Conservation (phyloP, 441 rosid species). For the Erodium chrysanthum region DNA sequence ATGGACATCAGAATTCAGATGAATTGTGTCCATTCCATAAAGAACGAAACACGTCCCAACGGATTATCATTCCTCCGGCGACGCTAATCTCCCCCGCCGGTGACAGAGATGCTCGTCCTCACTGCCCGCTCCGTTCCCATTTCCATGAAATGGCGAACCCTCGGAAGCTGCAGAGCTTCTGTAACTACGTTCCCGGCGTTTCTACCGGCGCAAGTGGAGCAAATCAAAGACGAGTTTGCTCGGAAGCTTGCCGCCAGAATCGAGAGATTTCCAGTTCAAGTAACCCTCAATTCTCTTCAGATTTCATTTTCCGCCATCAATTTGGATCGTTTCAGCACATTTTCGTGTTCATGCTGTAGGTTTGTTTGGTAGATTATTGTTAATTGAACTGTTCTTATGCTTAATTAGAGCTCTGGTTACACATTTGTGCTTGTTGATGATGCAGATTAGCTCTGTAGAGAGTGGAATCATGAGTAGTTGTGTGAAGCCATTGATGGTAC, state of each 20-base stretch:
- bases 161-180: slow-evolving; percentile 3
- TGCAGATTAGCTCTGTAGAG: slow-evolving; percentile 34
- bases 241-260: slow-evolving; percentile 59
- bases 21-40: slow-evolving; percentile 4
- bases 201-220: slow-evolving; percentile 59
- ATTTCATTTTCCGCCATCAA: no score
- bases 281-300: slow-evolving; percentile 13
- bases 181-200: slow-evolving; percentile 43
- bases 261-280: slow-evolving; percentile 64
- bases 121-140: neutral
- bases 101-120: neutral
- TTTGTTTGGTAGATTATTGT: neutral
- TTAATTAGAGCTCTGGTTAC: neutral
- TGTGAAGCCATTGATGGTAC: slow-evolving; percentile 33
- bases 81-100: neutral
- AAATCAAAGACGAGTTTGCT: slow-evolving; percentile 67
- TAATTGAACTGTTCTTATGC: neutral
- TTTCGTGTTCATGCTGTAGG: no score
- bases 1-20: neutral
- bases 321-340: no score
- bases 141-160: neutral
- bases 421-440: slow-evolving; percentile 1
- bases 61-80: neutral
- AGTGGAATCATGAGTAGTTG: slow-evolving; percentile 51
- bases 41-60: neutral